Evolutionary conservation across 2,329 filamentous ascomycete species (phyloP), one percentile per base, ranked within the genome.

Genomic region (Aspergillus flavus): DNA sequence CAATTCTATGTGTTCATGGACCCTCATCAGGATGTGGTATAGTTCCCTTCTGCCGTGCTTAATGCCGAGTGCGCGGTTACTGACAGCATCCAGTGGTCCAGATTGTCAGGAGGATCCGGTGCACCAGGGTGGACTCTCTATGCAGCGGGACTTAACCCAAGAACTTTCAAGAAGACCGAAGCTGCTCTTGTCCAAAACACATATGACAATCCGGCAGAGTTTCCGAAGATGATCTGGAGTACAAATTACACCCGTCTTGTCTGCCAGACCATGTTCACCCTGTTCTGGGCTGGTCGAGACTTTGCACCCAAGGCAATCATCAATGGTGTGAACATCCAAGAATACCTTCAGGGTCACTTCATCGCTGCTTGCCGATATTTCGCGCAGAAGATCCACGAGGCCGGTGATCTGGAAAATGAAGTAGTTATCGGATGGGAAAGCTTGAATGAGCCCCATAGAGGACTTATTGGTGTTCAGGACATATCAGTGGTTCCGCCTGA

Each of bases 171-270:
- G 58, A 88, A 87, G 23, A 99, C 94, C 16, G 91, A 97, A 78
- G 94, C 94, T 4, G 93, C 95, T 43, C 86, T 98, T 64, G 94
- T 99, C 7, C 95, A 99, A 59, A 99, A 98, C 73, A 96, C 92
- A 2, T 97, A 92, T 74, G 89, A 92, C 11, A 86, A 96, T 23
- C 93, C 94, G 10, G 89, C 89, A 30, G 85, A 89, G 1, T 99
- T 94, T 69, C 95, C 95, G 28, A 98, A 97, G 81, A 99, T 99
- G 96, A 94, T 98, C 62, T 99, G 95, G 95, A 93, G 94, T 19
- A 98, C 96, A 58, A 99, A 99, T 76, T 99, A 99, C 78, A 91
- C 88, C 65, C 87, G 95, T 28, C 83, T 98, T 57, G 94, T 91
- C 3, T 91, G 90, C 57, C 92, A 94, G 68, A 94, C 93, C 53